A percentile compares a stretch with the other conserved stretches of the same genome.
These are phyloP conservation scores for Microcyclospora pomicola DNA, from an alignment of 2,329 filamentous ascomycete genomes.

Conservation along the genomic window DNA sequence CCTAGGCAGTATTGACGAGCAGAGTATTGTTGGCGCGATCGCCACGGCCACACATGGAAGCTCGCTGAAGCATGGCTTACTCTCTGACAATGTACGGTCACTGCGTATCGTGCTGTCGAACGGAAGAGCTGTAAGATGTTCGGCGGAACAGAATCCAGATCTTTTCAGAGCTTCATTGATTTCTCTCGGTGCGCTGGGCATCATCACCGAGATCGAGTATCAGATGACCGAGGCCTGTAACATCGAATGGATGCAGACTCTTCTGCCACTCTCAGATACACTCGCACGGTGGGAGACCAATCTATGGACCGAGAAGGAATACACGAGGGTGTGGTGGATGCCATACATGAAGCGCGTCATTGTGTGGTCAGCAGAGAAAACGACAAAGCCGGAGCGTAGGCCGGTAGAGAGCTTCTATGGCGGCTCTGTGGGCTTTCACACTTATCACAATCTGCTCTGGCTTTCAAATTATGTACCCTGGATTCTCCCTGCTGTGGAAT, in stretches of 20 bases:
- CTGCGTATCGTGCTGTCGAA: constrained; percentile 73
- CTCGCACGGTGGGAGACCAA: constrained; percentile 56
- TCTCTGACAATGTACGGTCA: constrained; percentile 63
- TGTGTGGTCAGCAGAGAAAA: constrained; percentile 78
- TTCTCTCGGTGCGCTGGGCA: constrained; percentile 77
- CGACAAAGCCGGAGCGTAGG: constrained; percentile 44
- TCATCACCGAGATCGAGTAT: constrained; percentile 81
- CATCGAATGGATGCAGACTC: constrained; percentile 73
- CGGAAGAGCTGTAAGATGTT: constrained; percentile 59
- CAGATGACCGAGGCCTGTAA: constrained; percentile 67
- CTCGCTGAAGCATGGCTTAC: constrained; percentile 65
- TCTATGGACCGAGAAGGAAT: constrained; percentile 76
- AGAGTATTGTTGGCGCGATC: constrained; percentile 85
- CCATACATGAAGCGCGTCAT: constrained; percentile 81
- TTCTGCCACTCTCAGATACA: constrained; percentile 56
- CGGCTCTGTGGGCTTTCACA: constrained; percentile 64
- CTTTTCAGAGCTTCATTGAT: constrained; percentile 81
- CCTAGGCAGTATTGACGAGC: constrained; percentile 85
- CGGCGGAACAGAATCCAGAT: constrained; percentile 51
- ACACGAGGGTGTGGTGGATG: constrained; percentile 94
- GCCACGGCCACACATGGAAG: constrained; percentile 89
- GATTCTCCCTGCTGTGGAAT: constrained; percentile 77
- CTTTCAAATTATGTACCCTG: constrained; percentile 63
- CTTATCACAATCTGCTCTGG: constrained; percentile 85
- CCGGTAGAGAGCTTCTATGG: constrained; percentile 67